These are phyloP conservation scores for Jatropha curcas DNA, from an alignment of 345 rosid genomes.

Conservation along the genomic window DNA sequence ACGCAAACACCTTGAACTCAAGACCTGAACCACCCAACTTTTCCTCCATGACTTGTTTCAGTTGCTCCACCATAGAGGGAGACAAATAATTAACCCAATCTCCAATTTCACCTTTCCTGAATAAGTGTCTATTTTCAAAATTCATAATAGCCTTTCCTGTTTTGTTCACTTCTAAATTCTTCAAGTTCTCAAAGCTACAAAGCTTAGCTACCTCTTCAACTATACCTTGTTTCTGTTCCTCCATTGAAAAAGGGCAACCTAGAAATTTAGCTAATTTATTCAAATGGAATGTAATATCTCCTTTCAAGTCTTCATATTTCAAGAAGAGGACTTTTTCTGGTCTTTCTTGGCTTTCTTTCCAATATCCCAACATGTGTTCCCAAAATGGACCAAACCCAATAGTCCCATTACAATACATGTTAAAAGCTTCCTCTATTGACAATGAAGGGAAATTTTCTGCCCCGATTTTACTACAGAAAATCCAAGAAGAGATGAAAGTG, in stretches of 20 bases:
- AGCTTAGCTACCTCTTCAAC: constrained; percentile 14
- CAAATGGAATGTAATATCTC: constrained; percentile 18
- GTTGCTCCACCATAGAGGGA: constrained; percentile 15
- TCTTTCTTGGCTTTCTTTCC: constrained; percentile 30
- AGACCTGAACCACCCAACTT: constrained; percentile 52
- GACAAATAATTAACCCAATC: constrained; percentile 19
- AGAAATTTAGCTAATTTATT: constrained; percentile 26
- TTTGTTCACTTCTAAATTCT: constrained; percentile 26
- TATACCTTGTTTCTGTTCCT: constrained; percentile 15
- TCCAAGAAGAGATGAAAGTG: constrained; percentile 26
- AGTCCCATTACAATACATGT: constrained; percentile 34
- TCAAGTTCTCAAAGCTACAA: constrained; percentile 26
- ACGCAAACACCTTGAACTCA: constrained; percentile 33
- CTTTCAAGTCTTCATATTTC: constrained; percentile 44
- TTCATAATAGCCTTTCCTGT: constrained; percentile 6
- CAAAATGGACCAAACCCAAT: constrained; percentile 38
- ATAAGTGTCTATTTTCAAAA: constrained; percentile 12
- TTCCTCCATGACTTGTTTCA: constrained; percentile 36
- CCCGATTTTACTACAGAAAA: constrained; percentile 14
- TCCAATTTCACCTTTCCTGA: constrained; percentile 23
- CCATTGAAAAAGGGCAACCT: constrained; percentile 9
- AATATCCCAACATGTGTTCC: constrained; percentile 39
- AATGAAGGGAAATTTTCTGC: constrained; percentile 8
- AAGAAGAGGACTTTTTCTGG: constrained; percentile 32
- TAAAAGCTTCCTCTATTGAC: constrained; percentile 33